Conservation (phyloP, 495 filamentous ascomycete species). For the Aspergillus wentii region DNA sequence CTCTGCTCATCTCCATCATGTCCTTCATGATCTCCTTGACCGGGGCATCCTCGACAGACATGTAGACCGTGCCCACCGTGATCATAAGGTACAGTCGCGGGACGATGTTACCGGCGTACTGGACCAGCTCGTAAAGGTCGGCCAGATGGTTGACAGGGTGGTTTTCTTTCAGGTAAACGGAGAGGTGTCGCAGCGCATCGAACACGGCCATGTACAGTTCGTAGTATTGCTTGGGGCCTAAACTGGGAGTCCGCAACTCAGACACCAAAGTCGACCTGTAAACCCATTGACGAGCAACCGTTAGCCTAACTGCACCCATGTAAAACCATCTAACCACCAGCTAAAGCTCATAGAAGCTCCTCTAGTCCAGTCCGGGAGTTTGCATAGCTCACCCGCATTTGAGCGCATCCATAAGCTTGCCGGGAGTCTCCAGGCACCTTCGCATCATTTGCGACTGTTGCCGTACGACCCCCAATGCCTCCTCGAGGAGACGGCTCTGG, state of each 20-base stretch:
- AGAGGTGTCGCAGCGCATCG: slow-evolving; percentile 94
- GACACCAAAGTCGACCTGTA: slow-evolving; percentile 92
- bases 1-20: slow-evolving; percentile 99
- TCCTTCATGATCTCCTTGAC: slow-evolving; percentile 99
- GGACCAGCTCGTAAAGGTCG: slow-evolving; percentile 96
- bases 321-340: too few relatives aligned
- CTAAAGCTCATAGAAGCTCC: too few relatives aligned
- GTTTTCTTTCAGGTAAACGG: slow-evolving; percentile 91
- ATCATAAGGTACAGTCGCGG: slow-evolving; percentile 97
- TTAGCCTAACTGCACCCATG: too few relatives aligned
- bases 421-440: slow-evolving; percentile 93
- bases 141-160: slow-evolving; percentile 97
- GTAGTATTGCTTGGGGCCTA: slow-evolving; percentile 98
- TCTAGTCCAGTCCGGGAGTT: too few relatives aligned
- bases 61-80: slow-evolving; percentile 97
- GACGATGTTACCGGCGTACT: slow-evolving; percentile 98
- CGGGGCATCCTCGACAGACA: slow-evolving; percentile 95
- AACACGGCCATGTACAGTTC: slow-evolving; percentile 99
- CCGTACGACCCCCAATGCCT: slow-evolving; percentile 92
- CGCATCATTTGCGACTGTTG: slow-evolving; percentile 96
- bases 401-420: slow-evolving; percentile 98
- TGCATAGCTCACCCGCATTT: slow-evolving; percentile 81
- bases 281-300: slow-evolving; percentile 5
- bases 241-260: slow-evolving; percentile 89
- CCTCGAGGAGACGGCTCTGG: slow-evolving; percentile 90